These are phyloP conservation scores for Talaromyces sp. DNA, from an alignment of 2,329 filamentous ascomycete genomes.

Conservation along the genomic window DNA sequence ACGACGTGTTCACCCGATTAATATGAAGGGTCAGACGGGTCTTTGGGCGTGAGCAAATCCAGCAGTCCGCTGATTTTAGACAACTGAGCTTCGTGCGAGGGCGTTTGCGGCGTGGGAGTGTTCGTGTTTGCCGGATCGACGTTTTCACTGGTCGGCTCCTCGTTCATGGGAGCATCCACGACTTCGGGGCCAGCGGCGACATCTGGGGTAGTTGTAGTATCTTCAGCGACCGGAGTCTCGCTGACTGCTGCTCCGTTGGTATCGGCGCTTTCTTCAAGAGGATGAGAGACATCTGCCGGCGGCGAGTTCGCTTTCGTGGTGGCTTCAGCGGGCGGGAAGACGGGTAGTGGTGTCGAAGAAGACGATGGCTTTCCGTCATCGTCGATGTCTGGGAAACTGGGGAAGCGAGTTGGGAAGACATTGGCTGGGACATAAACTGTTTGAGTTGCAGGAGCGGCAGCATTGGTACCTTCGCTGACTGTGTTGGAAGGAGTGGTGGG, in stretches of 20 bases:
- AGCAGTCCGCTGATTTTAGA: not conserved
- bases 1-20: not conserved
- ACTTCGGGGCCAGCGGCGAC: not conserved
- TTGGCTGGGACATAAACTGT: constrained; percentile 11
- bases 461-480: not conserved
- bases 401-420: constrained; percentile 1
- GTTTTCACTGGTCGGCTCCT: not conserved
- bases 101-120: not conserved
- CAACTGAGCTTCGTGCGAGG: not conserved
- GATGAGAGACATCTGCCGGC: not conserved
- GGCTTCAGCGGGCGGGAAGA: constrained; percentile 1
- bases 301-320: not conserved
- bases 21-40: not conserved
- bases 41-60: not conserved
- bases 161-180: not conserved
- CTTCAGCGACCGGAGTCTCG: not conserved
- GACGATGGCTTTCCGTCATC: not conserved
- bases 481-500: not conserved
- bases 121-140: not conserved
- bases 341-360: not conserved
- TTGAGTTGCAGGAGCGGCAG: not conserved
- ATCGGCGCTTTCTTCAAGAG: not conserved
- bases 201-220: not conserved
- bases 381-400: not conserved
- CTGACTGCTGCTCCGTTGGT: not conserved